Conservation (phyloP, 2,329 filamentous ascomycete species). For the Alternaria gaisen region DNA sequence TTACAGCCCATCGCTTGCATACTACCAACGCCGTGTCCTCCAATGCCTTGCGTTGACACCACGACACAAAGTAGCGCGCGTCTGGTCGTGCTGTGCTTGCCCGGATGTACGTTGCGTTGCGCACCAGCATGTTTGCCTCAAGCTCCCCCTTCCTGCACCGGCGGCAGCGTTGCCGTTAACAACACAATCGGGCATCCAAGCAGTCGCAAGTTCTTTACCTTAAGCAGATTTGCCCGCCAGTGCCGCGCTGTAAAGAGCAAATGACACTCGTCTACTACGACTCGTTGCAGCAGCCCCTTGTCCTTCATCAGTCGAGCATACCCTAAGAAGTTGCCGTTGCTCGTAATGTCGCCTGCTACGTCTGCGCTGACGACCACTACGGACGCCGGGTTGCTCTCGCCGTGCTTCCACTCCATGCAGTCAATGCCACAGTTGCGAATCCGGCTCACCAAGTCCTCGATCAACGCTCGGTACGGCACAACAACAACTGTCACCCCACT, state of each 20-base stretch:
- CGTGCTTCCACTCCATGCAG: conserved; percentile 19
- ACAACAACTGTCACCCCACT: conserved; percentile 23
- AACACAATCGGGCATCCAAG: conserved; percentile 17
- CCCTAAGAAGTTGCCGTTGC: conserved; percentile 21
- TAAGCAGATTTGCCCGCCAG: conserved; percentile 22
- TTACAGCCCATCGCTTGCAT: too few species aligned
- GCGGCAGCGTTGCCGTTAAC: too few species aligned
- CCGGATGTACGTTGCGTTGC: too few species aligned
- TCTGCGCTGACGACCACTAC: conserved; percentile 25
- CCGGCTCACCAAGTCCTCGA: conserved; percentile 15
- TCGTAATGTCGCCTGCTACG: conserved; percentile 16
- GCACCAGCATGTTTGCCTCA: too few species aligned
- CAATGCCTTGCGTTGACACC: too few species aligned
- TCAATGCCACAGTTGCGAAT: conserved; percentile 7
- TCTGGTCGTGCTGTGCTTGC: too few species aligned
- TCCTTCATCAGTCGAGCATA: conserved; percentile 17
- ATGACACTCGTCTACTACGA: conserved; percentile 31
- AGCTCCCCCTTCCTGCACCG: too few species aligned
- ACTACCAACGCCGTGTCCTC: too few species aligned
- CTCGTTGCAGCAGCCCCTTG: conserved; percentile 15
- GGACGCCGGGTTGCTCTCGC: conserved; percentile 19
- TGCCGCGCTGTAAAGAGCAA: conserved; percentile 22
- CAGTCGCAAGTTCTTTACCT: conserved; percentile 20
- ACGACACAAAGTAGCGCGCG: too few species aligned
- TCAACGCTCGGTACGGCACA: conserved; percentile 25